Evolutionary conservation across 805 yeast species (phyloP).

Genomic region (Dipodascopsis tothii): DNA sequence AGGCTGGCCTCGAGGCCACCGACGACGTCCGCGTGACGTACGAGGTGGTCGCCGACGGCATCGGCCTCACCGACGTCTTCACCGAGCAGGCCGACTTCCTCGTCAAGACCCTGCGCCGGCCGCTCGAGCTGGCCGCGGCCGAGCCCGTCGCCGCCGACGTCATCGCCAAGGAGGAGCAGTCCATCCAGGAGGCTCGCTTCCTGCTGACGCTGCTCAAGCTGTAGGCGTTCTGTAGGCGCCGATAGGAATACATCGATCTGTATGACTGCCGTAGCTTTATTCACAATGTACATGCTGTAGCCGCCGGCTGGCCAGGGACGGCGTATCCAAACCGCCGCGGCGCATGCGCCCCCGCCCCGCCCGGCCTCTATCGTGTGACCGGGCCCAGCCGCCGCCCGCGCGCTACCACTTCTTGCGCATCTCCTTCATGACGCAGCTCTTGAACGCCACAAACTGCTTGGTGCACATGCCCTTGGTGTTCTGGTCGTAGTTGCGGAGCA

Average conservation of each 20-base stretch:
- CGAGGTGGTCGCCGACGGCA: conserved; percentile 51
- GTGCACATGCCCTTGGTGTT: conserved; percentile 9
- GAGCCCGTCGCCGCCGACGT: conserved; percentile 41
- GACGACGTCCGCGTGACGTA: conserved; percentile 90
- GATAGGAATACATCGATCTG: neutral
- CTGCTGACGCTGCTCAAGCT: conserved; percentile 22
- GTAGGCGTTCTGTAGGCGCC: conserved; percentile 3
- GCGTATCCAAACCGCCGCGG: too few relatives aligned
- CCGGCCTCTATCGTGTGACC: too few relatives aligned
- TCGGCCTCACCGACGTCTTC: conserved; percentile 56
- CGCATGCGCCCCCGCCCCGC: too few relatives aligned
- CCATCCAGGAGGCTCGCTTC: conserved; percentile 32
- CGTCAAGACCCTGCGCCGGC: conserved; percentile 66
- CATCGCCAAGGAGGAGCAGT: conserved; percentile 83
- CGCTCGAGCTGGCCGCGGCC: conserved; percentile 43
- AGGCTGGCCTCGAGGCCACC: conserved; percentile 87
- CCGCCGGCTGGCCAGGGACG: too few relatives aligned
- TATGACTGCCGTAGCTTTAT: neutral
- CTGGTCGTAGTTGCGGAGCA: conserved; percentile 9
- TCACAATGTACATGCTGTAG: too few relatives aligned
- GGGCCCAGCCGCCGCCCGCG: too few relatives aligned
- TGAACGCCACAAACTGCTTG: conserved; percentile 10
- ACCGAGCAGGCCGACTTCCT: conserved; percentile 59
- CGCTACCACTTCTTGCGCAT: conserved; percentile 3
- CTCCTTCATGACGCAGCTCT: conserved; percentile 6